A percentile compares a stretch with the other conserved stretches of the same genome.
phyloP scores from a whole-genome alignment of 1,284 basidiomycete genomes.

The Austropuccinia psidii region DNA sequence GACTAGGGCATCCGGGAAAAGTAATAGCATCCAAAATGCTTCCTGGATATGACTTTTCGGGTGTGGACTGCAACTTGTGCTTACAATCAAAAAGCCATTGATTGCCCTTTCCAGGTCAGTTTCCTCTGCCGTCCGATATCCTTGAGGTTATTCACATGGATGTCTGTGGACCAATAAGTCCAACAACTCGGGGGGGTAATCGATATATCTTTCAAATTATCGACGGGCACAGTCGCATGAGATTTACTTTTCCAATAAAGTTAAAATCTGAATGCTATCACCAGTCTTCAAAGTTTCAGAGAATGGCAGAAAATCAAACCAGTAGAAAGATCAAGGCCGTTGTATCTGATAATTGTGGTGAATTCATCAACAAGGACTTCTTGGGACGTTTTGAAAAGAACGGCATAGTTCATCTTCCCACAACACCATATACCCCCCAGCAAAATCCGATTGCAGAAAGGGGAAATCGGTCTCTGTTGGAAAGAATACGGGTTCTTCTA shows the following conservation, averaged over 20 bases:
- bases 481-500: background rate
- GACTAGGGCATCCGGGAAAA: too few relatives aligned
- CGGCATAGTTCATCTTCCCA: background rate
- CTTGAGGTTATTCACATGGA: background rate
- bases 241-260: too few relatives aligned
- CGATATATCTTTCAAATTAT: background rate
- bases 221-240: background rate
- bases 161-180: background rate
- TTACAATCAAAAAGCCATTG: background rate
- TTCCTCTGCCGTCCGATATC: background rate
- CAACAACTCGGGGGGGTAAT: background rate
- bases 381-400: background rate
- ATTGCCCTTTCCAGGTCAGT: background rate
- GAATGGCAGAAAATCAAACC: background rate
- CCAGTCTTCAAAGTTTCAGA: background rate
- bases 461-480: background rate
- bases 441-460: background rate
- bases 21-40: too few relatives aligned
- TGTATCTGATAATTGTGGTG: background rate
- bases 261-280: background rate
- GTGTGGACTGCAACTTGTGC: too few relatives aligned
- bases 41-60: too few relatives aligned
- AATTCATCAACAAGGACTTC: background rate
- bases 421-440: background rate
- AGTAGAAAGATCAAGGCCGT: background rate